phyloP scores from a whole-genome alignment of 495 filamentous ascomycete species.

The Xylaria telfairii region DNA sequence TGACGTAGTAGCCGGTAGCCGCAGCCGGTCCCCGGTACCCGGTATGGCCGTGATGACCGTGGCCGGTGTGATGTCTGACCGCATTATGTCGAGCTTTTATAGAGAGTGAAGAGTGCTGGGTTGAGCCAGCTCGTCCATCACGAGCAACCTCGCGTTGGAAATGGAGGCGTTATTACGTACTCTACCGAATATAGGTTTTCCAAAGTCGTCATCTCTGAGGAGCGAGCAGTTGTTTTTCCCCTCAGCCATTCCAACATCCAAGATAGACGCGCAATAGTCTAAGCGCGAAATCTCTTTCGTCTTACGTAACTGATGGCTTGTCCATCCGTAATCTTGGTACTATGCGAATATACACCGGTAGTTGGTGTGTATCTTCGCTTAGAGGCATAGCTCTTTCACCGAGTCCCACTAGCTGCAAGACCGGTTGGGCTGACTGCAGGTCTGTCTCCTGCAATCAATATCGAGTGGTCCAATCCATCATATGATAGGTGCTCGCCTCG shows the following conservation, averaged over 20 bases:
- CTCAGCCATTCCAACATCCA: not conserved
- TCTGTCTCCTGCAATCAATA: not conserved
- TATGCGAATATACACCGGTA: slow-evolving; percentile 8
- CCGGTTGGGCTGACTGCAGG: not conserved
- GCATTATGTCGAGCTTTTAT: slow-evolving; percentile 3
- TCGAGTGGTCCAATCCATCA: not conserved
- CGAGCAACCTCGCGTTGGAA: not conserved
- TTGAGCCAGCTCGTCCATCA: not conserved
- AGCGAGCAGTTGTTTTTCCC: not conserved
- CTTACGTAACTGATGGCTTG: slow-evolving; percentile 8
- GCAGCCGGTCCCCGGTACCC: too few relatives aligned
- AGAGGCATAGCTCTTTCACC: not conserved
- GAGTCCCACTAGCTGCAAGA: slow-evolving; percentile 12
- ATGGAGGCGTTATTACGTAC: slow-evolving; percentile 8
- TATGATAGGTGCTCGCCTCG: not conserved
- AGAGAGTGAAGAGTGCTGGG: not conserved
- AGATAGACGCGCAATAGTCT: not conserved
- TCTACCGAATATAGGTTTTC: not conserved
- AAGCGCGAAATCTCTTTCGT: slow-evolving; percentile 4
- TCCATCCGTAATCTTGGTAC: not conserved
- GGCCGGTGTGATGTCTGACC: slow-evolving; percentile 10
- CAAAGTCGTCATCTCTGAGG: not conserved
- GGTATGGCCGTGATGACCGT: not conserved
- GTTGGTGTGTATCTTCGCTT: not conserved
- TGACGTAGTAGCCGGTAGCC: slow-evolving; percentile 2